Evolutionary conservation across 345 rosid species (phyloP).

Genomic region (Gossypium thurberi): DNA sequence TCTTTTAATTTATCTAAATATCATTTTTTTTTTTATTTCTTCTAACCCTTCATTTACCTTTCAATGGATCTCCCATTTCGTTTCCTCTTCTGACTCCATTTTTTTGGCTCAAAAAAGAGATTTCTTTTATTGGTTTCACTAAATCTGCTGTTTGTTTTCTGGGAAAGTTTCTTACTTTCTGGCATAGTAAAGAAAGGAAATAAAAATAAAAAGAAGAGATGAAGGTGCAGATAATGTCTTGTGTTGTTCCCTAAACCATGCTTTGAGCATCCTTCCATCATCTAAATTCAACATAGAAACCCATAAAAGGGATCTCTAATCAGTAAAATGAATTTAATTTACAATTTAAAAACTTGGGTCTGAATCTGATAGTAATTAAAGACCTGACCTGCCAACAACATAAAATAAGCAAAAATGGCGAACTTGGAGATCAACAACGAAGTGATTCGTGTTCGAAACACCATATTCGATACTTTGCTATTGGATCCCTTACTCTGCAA

Average conservation of each 20-base stretch:
- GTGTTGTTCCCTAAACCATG: constrained; percentile 81
- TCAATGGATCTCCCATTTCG: no score
- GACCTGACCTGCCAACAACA: constrained; percentile 9
- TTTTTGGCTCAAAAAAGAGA: no score
- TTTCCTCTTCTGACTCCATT: no score
- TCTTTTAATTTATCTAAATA: no score
- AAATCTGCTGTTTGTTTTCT: no score
- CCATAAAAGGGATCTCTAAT: not conserved
- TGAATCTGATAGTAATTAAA: not conserved
- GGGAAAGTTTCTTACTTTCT: no score
- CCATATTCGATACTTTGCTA: constrained; percentile 27
- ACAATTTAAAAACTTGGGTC: not conserved
- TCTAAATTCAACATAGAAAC: constrained; percentile 23
- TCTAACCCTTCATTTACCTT: no score
- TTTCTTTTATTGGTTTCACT: no score
- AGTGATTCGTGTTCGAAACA: constrained; percentile 39
- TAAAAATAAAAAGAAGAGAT: no score
- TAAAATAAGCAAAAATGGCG: constrained; percentile 24
- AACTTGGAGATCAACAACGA: constrained; percentile 63
- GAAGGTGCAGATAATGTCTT: constrained; percentile 49
- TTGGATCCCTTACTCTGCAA: constrained; percentile 47
- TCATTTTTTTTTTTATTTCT: no score
- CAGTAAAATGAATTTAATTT: not conserved
- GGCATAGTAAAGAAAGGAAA: no score
- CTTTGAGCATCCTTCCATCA: constrained; percentile 85